phyloP scores from a whole-genome alignment of 305 asterid species.

The Euphrasia arctica region DNA sequence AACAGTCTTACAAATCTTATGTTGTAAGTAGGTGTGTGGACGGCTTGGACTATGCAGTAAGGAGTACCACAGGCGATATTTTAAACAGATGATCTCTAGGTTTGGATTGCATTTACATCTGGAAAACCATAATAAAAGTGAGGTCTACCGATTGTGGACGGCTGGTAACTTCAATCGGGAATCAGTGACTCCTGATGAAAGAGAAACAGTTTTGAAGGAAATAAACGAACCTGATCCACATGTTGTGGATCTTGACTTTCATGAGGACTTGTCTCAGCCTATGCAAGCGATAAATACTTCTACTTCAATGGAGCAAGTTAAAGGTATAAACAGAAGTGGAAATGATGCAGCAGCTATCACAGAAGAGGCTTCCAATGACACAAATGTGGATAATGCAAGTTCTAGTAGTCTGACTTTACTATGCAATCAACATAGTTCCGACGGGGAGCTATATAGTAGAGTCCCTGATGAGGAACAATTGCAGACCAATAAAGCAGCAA shows the following conservation, averaged over 20 bases:
- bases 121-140: conserved; percentile 59
- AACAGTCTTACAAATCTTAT: conserved; percentile 19
- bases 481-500: conserved; percentile 32
- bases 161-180: conserved; percentile 52
- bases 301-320: conserved; percentile 34
- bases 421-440: conserved; percentile 37
- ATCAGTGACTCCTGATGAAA: conserved; percentile 34
- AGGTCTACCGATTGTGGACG: conserved; percentile 81
- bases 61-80: conserved; percentile 68
- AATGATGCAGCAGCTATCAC: conserved; percentile 29
- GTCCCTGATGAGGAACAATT: conserved; percentile 38
- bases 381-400: conserved; percentile 36
- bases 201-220: conserved; percentile 30
- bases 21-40: conserved; percentile 55
- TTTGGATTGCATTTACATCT: conserved; percentile 66
- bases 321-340: conserved; percentile 29
- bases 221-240: conserved; percentile 36
- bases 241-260: conserved; percentile 28
- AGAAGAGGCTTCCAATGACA: conserved; percentile 38
- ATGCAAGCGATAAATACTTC: conserved; percentile 39
- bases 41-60: conserved; percentile 78
- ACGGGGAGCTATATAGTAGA: conserved; percentile 31
- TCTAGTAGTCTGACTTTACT: conserved; percentile 33
- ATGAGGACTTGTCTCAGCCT: conserved; percentile 38
- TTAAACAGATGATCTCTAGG: conserved; percentile 52